Evolutionary conservation across 805 yeast species (phyloP).

Genomic region (Komagataella populi): DNA sequence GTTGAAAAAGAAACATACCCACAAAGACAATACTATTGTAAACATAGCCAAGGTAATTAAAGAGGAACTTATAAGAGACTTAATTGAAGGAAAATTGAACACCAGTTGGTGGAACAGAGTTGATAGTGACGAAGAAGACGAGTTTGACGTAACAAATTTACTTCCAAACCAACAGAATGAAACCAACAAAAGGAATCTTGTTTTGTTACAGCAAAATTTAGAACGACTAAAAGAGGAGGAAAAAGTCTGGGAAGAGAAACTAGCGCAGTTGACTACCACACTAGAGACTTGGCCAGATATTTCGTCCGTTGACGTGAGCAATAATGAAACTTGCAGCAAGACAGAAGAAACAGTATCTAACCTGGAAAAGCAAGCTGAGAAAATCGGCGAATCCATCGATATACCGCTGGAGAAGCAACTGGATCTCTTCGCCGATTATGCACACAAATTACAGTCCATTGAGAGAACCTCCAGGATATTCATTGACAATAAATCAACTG

Average conservation of each 20-base stretch:
- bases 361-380: neutral
- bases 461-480: neutral
- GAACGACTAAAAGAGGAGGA: conserved; percentile 30
- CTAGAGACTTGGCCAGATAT: neutral
- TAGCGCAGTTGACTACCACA: neutral
- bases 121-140: conserved; percentile 12
- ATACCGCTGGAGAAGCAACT: neutral
- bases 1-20: conserved; percentile 16
- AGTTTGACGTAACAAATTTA: conserved; percentile 14
- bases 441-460: conserved; percentile 2
- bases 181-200: conserved; percentile 33
- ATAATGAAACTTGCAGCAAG: neutral
- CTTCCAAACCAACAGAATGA: conserved; percentile 50
- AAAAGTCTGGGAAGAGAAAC: conserved; percentile 24
- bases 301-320: neutral
- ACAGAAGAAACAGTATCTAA: neutral
- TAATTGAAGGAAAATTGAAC: conserved; percentile 43
- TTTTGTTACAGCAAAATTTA: conserved; percentile 30
- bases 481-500: neutral
- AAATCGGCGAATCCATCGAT: neutral
- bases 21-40: conserved; percentile 26
- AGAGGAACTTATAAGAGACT: conserved; percentile 46
- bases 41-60: conserved; percentile 50
- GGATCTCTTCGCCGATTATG: neutral
- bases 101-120: conserved; percentile 55